Base-by-base conservation (phyloP, 2,329 filamentous ascomycete species). In the Penicillium sp. region DNA sequence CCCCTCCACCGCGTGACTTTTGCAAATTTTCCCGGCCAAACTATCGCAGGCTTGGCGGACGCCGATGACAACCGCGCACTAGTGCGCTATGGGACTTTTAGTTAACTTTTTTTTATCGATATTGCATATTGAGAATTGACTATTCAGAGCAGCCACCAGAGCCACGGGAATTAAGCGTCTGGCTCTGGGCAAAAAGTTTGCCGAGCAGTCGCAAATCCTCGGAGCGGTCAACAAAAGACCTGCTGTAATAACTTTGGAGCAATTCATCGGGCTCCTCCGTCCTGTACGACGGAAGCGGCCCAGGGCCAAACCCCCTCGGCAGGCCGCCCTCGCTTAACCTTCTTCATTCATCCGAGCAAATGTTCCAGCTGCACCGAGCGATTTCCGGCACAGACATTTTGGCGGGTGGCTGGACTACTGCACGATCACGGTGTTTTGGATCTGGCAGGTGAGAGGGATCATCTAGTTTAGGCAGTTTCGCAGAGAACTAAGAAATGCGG, bases 301-400 rank as follows among this genome's bases (percentile, higher is more conserved):
- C 28, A 42, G n/a, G 38, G 20, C 22, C 20, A 52, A 52, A 38
- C n/a, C 38, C 38, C 22, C 50, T 53, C 38, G 25, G 38, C 22
- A 53, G n/a, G 20, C 20, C 22, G 34, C 15, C 15, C 57, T 68
- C 66, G 66, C 65, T 47, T 63, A 58, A 67, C 66, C 65, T 68
- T 68, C 66, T 66, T 52, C 48, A 59, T 59, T 63, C 53, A 66
- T 55, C 55, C 54, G 34, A 47, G 57, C 54, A 60, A 60, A 62
- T 60, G 59, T 52, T 47, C 31, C 31, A 31, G 20, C 28, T 34
- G 28, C 34, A 37, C 7, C 43, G 14, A 17, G 43, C 43, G 22
- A 8, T 28, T 57, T 56, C 57, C 50, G 57, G 57, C n/a, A 53
- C 20, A 47, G 39, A 37, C 37, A 39, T 45, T 57, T 54, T 15